These are phyloP conservation scores for Sabuloglossum arenarium DNA, from an alignment of 495 filamentous ascomycete genomes.

Conservation along the genomic window DNA sequence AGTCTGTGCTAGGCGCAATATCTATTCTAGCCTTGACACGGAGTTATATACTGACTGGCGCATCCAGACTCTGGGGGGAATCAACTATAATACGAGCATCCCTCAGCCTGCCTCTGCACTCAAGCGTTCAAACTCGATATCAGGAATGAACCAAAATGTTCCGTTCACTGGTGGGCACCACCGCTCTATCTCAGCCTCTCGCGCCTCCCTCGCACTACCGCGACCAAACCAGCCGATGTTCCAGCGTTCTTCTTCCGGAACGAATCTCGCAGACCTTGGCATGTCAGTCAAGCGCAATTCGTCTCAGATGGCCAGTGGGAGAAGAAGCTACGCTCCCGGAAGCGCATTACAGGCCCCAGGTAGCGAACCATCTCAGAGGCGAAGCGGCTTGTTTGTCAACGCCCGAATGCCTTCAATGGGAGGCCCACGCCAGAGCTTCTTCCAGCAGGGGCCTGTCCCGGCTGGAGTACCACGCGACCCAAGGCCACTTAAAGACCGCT, in stretches of 20 bases:
- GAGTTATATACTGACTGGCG: conserved; percentile 7
- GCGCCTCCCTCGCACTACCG: conserved; percentile 61
- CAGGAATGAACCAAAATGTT: conserved; percentile 34
- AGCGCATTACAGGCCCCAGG: conserved; percentile 23
- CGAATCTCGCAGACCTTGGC: conserved; percentile 51
- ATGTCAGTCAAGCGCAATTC: conserved; percentile 74
- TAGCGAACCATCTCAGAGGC: conserved; percentile 37
- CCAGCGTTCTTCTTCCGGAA: conserved; percentile 59
- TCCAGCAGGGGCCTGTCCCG: conserved; percentile 58
- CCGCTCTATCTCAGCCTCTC: conserved; percentile 60
- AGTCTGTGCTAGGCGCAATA: conserved; percentile 8
- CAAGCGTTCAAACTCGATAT: conserved; percentile 78
- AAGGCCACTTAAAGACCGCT: conserved; percentile 63
- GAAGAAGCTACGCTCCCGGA: conserved; percentile 53
- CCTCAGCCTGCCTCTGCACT: conserved; percentile 86
- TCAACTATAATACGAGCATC: conserved; percentile 60
- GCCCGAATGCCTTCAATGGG: conserved; percentile 40
- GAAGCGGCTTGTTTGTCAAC: conserved; percentile 60
- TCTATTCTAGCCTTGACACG: too few species aligned
- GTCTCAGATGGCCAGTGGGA: conserved; percentile 33
- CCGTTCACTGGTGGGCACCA: conserved; percentile 46
- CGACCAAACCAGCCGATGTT: conserved; percentile 74
- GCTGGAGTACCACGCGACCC: conserved; percentile 72
- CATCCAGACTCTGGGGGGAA: conserved; percentile 50
- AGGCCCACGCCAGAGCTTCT: conserved; percentile 67